Evolutionary conservation across 1,284 basidiomycete species (phyloP).

Genomic region (Cutaneotrichosporon sp.): DNA sequence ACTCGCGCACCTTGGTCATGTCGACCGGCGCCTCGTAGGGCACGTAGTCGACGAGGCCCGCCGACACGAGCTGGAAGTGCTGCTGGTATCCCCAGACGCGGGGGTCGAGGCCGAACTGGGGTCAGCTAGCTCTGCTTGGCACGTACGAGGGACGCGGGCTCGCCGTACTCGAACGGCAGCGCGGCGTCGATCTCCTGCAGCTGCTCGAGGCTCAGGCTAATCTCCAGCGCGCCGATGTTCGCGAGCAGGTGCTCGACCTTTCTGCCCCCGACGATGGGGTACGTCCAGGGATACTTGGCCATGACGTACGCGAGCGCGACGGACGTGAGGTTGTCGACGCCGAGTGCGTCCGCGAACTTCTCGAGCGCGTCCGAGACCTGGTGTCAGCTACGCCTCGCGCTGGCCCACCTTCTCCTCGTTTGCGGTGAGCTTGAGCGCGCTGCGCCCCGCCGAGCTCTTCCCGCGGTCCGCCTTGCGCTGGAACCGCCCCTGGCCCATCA

Average conservation of each 20-base stretch:
- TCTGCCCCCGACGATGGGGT: conserved; percentile 53
- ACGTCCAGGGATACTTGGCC: conserved; percentile 32
- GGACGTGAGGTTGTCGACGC: conserved; percentile 39
- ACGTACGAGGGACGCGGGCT: not conserved
- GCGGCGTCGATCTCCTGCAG: conserved; percentile 46
- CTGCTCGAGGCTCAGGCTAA: conserved; percentile 47
- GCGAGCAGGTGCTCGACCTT: conserved; percentile 44
- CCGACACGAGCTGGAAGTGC: conserved; percentile 20
- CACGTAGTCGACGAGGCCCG: conserved; percentile 29
- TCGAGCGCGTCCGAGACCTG: conserved; percentile 40
- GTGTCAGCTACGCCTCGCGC: not conserved
- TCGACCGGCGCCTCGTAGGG: conserved; percentile 19
- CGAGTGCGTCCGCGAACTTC: conserved; percentile 47
- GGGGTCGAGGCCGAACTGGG: conserved; percentile 30
- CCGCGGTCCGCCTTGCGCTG: conserved; percentile 48
- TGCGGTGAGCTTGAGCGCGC: conserved; percentile 23
- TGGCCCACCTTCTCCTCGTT: conserved; percentile 33
- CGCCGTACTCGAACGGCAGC: conserved; percentile 38
- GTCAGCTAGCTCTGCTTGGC: not conserved
- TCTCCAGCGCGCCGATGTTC: conserved; percentile 48
- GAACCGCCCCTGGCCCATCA: conserved; percentile 54
- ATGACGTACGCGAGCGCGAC: conserved; percentile 29
- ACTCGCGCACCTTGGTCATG: conserved; percentile 17
- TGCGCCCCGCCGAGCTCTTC: conserved; percentile 35
- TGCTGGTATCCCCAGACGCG: conserved; percentile 25